A percentile compares a stretch with the other conserved stretches of the same genome.
Evolutionary conservation across 116 monocot genomes (phyloP).

Genomic region (Zostera marina): DNA sequence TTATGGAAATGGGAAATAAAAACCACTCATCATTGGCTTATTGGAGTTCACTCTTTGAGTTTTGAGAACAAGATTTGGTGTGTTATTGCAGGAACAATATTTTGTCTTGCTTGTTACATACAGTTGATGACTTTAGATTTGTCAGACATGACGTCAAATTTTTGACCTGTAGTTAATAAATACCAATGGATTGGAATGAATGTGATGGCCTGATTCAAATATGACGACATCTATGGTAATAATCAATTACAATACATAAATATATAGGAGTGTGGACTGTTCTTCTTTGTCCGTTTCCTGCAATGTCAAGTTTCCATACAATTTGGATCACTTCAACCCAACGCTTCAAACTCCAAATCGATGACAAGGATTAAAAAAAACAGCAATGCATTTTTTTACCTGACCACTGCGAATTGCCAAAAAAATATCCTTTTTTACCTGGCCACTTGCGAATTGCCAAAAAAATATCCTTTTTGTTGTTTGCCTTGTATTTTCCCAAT

Average conservation of each 20-base stretch:
- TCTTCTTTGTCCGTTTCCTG: too few species aligned
- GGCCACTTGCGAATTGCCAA: too few species aligned
- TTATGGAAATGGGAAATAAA: neutral
- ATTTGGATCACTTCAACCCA: too few species aligned
- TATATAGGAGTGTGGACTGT: too few species aligned
- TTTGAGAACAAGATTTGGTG: neutral
- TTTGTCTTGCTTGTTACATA: neutral
- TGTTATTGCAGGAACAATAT: neutral
- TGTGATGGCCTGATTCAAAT: neutral
- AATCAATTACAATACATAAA: neutral
- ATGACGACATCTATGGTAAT: neutral
- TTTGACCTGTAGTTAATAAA: neutral
- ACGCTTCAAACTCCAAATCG: too few species aligned
- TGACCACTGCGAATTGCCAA: too few species aligned
- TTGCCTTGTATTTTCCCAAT: too few species aligned
- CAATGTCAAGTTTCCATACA: too few species aligned
- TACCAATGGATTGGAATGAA: neutral
- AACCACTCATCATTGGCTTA: neutral
- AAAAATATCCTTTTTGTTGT: too few species aligned
- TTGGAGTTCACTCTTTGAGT: neutral
- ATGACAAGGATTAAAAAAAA: too few species aligned
- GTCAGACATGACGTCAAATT: neutral
- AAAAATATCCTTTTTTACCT: too few species aligned
- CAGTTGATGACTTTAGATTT: neutral
- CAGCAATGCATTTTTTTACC: too few species aligned